Evolutionary conservation across 2,329 filamentous ascomycete genomes (phyloP).

Genomic region (Stagonosporopsis rhizophila): DNA sequence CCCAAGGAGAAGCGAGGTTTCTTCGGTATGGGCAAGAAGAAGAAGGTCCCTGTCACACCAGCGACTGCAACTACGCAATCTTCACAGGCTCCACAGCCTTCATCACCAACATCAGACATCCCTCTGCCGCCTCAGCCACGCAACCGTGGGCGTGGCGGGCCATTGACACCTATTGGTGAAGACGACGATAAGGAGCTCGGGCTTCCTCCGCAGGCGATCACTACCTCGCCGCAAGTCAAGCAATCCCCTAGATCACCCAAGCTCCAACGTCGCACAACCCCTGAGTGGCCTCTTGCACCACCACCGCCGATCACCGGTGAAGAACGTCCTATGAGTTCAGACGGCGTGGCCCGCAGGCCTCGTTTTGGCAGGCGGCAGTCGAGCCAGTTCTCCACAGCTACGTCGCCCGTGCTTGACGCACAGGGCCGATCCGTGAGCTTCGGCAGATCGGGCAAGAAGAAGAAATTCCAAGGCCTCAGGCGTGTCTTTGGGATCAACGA

Average conservation of each 20-base stretch:
- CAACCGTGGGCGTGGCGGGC: constrained; percentile 32
- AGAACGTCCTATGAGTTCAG: constrained; percentile 41
- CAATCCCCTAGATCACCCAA: constrained; percentile 52
- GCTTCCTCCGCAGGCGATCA: not conserved
- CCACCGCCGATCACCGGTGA: constrained; percentile 35
- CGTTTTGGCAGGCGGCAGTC: constrained; percentile 36
- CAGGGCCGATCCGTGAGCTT: constrained; percentile 32
- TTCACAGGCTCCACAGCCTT: constrained; percentile 35
- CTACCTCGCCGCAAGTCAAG: constrained; percentile 23
- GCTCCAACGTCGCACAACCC: constrained; percentile 58
- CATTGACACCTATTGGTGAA: constrained; percentile 46
- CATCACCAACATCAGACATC: constrained; percentile 35
- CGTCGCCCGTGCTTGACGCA: constrained; percentile 29
- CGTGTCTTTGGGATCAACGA: constrained; percentile 69
- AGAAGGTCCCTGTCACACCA: constrained; percentile 50
- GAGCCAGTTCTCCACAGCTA: constrained; percentile 23
- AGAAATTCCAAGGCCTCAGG: constrained; percentile 72
- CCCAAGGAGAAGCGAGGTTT: constrained; percentile 52
- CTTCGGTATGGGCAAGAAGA: constrained; percentile 68
- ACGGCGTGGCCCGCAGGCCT: constrained; percentile 34
- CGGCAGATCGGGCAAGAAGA: constrained; percentile 58
- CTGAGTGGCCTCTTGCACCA: constrained; percentile 59
- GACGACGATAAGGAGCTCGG: constrained; percentile 38
- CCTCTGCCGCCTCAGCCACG: constrained; percentile 40
- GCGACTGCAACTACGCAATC: not conserved